A percentile compares a stretch with the other conserved stretches of the same genome.
phyloP scores from a whole-genome alignment of 1,284 basidiomycete genomes.

The Pseudozyma flocculosa region DNA sequence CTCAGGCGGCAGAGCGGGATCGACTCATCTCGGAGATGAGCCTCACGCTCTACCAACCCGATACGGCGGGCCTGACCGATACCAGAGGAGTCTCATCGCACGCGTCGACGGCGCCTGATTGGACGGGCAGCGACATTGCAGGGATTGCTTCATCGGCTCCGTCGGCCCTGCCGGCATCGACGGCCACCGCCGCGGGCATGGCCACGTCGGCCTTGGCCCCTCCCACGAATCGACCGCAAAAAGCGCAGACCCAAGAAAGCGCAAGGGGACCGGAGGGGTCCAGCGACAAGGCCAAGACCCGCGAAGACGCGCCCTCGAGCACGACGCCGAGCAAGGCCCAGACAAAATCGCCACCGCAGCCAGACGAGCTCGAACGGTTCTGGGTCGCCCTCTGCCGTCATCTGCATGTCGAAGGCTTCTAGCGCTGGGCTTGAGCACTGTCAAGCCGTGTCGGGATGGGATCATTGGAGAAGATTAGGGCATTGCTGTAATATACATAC shows the following conservation, averaged over 20 bases:
- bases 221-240: no score
- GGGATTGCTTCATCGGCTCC: not conserved
- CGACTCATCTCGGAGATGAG: slow-evolving; percentile 20
- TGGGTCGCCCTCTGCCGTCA: slow-evolving; percentile 55
- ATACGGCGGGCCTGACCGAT: not conserved
- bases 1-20: slow-evolving; percentile 27
- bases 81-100: slow-evolving; percentile 1
- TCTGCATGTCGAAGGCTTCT: slow-evolving; percentile 47
- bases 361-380: slow-evolving; percentile 43
- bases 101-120: not conserved
- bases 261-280: no score
- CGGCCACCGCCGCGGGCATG: no score
- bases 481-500: no score
- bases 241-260: no score
- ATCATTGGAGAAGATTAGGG: no score
- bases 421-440: no score
- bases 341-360: not conserved
- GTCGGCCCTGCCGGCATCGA: not conserved
- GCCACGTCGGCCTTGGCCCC: no score
- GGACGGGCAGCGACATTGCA: slow-evolving; percentile 1
- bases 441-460: no score
- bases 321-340: no score
- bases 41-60: slow-evolving; percentile 8
- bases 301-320: no score
- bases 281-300: no score